phyloP scores from a whole-genome alignment of 495 filamentous ascomycete species.

The Podospora tetraspora region DNA sequence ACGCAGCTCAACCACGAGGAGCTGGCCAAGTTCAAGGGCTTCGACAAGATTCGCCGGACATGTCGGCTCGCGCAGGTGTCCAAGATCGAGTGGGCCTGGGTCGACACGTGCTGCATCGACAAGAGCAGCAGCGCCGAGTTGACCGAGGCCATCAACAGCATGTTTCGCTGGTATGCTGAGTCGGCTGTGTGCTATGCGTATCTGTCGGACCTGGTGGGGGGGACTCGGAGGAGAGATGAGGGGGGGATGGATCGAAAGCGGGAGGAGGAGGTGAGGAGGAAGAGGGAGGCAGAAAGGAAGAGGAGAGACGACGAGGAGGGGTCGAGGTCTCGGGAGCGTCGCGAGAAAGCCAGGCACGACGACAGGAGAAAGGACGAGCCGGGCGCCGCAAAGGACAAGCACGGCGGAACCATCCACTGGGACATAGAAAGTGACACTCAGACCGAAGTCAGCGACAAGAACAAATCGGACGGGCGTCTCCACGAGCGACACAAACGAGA shows the following conservation, averaged over 20 bases:
- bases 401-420: neutral
- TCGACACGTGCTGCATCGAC: slow-evolving; percentile 47
- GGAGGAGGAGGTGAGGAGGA: neutral
- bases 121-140: slow-evolving; percentile 42
- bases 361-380: neutral
- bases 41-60: slow-evolving; percentile 32
- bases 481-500: neutral
- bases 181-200: slow-evolving; percentile 35
- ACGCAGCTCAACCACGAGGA: slow-evolving; percentile 13
- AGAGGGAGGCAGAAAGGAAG: neutral
- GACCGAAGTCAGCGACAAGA: neutral
- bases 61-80: slow-evolving; percentile 29
- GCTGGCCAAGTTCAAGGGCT: slow-evolving; percentile 20
- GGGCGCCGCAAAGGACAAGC: neutral
- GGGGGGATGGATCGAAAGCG: neutral
- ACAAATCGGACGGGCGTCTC: neutral
- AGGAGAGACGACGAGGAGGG: neutral
- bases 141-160: slow-evolving; percentile 44
- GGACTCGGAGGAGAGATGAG: neutral
- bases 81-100: slow-evolving; percentile 35
- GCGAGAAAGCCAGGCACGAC: neutral
- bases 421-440: neutral
- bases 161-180: slow-evolving; percentile 39
- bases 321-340: neutral
- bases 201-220: slow-evolving; percentile 21